Conservation (phyloP, 768 basidiomycete species). For the Mycena galericulata region DNA sequence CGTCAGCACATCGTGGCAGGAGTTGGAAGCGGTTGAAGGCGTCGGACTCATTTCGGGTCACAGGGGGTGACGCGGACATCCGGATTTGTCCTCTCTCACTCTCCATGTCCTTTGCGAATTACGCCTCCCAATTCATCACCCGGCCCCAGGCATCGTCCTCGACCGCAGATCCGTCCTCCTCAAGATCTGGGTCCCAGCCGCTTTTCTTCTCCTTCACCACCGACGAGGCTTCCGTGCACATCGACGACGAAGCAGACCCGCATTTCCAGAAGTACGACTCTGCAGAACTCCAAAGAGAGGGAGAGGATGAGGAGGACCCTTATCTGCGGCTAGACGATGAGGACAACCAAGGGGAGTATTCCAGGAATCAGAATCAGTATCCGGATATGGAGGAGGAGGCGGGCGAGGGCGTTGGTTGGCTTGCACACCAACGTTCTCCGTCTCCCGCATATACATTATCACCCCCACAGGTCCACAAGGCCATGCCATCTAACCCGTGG, state of each 20-base stretch:
- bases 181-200: slow-evolving; percentile 58
- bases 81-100: slow-evolving; percentile 5
- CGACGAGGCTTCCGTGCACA: slow-evolving; percentile 72
- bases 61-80: slow-evolving; percentile 9
- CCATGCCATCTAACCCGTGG: slow-evolving; percentile 53
- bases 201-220: slow-evolving; percentile 92
- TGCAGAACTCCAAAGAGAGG: slow-evolving; percentile 36
- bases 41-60: background rate
- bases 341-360: slow-evolving; percentile 56
- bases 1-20: no score
- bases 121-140: slow-evolving; percentile 21
- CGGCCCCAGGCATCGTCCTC: slow-evolving; percentile 12
- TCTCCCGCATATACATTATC: slow-evolving; percentile 55
- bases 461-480: slow-evolving; percentile 45
- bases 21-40: background rate
- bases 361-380: slow-evolving; percentile 14
- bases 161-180: slow-evolving; percentile 12
- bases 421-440: slow-evolving; percentile 81
- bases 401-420: slow-evolving; percentile 67
- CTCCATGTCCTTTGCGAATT: slow-evolving; percentile 28
- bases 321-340: slow-evolving; percentile 83
- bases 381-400: slow-evolving; percentile 46
- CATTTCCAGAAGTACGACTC: slow-evolving; percentile 64
- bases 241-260: slow-evolving; percentile 84
- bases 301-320: slow-evolving; percentile 79